Evolutionary conservation across 352 stramenopile genomes (phyloP).

Genomic region (Phytophthora melonis): DNA sequence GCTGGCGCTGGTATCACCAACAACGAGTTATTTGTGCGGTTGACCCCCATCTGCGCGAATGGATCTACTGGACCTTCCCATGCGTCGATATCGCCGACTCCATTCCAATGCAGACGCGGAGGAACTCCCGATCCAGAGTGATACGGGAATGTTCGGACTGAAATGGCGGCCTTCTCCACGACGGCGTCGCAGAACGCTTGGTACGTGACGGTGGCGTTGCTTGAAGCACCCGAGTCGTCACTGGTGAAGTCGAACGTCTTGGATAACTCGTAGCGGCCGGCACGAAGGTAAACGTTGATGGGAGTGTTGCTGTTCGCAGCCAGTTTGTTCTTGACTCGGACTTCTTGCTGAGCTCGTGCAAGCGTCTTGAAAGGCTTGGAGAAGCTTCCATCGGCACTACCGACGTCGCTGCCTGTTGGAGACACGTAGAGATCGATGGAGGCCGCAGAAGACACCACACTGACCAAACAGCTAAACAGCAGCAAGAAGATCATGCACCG

Average conservation of each 20-base stretch:
- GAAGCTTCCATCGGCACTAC: conserved; percentile 57
- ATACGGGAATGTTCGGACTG: conserved; percentile 62
- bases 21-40: conserved; percentile 56
- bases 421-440: conserved; percentile 67
- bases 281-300: conserved; percentile 73
- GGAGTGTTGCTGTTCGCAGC: conserved; percentile 32
- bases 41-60: conserved; percentile 66
- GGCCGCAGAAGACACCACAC: background rate
- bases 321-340: conserved; percentile 38
- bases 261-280: conserved; percentile 59
- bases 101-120: conserved; percentile 72
- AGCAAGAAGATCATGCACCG: background rate
- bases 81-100: conserved; percentile 46
- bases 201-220: conserved; percentile 57
- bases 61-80: conserved; percentile 70
- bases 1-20: conserved; percentile 26
- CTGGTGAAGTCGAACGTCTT: conserved; percentile 63
- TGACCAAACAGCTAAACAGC: conserved; percentile 8
- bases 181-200: conserved; percentile 72
- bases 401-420: conserved; percentile 51
- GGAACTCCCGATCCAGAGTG: conserved; percentile 37
- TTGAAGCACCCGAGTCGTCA: conserved; percentile 50
- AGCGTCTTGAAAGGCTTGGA: conserved; percentile 61
- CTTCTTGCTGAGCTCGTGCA: conserved; percentile 51
- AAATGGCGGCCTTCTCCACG: conserved; percentile 42